phyloP scores from a whole-genome alignment of 2,329 filamentous ascomycete species.

The Diplodia corticola region DNA sequence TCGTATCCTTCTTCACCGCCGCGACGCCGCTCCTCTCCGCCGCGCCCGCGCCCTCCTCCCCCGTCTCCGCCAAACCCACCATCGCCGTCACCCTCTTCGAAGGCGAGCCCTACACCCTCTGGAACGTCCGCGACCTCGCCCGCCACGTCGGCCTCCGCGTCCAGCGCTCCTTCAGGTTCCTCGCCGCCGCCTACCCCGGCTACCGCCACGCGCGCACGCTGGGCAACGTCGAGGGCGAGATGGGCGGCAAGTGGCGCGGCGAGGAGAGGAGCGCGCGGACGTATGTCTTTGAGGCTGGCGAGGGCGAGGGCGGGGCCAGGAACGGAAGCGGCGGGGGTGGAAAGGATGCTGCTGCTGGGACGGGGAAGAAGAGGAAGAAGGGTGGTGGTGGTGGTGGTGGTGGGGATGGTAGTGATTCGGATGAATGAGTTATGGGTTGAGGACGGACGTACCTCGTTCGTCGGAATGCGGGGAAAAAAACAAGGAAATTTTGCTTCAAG shows the following conservation, averaged over 20 bases:
- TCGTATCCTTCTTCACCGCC: slow-evolving; percentile 51
- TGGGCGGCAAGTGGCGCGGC: slow-evolving; percentile 50
- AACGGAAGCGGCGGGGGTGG: slow-evolving; percentile 24
- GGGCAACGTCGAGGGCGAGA: slow-evolving; percentile 53
- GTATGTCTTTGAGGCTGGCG: slow-evolving; percentile 46
- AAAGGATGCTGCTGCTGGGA: background rate
- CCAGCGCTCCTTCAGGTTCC: slow-evolving; percentile 69
- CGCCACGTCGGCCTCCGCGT: slow-evolving; percentile 73
- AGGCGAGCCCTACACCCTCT: slow-evolving; percentile 89
- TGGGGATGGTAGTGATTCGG: slow-evolving; percentile 7
- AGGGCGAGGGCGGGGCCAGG: slow-evolving; percentile 28
- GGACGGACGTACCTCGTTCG: no score
- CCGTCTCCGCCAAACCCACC: slow-evolving; percentile 50
- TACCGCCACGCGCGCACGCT: slow-evolving; percentile 74
- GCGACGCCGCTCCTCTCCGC: slow-evolving; percentile 50
- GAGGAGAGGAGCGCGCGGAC: slow-evolving; percentile 49
- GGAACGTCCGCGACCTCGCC: slow-evolving; percentile 88
- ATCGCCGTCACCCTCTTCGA: slow-evolving; percentile 90
- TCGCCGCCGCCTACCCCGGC: slow-evolving; percentile 66
- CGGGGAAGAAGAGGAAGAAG: slow-evolving; percentile 26
- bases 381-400: slow-evolving; percentile 17
- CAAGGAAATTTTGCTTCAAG: no score
- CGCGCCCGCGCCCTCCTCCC: background rate
- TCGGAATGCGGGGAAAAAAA: no score
- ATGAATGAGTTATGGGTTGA: no score